These are phyloP conservation scores for Candida nonsorbophila DNA, from an alignment of 805 yeast species.

Conservation along the genomic window DNA sequence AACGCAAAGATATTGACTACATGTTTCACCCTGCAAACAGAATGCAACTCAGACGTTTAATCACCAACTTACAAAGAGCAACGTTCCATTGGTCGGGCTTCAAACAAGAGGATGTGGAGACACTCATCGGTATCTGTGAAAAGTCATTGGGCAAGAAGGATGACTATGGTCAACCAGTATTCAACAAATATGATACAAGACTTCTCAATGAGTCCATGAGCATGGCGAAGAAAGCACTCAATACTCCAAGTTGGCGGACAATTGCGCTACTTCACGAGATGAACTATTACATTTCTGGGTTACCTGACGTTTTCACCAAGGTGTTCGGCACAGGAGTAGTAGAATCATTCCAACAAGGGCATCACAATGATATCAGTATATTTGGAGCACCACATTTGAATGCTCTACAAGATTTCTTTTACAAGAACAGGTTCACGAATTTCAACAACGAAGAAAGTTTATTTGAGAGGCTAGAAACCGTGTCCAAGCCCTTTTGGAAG, in stretches of 20 bases:
- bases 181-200: constrained; percentile 30
- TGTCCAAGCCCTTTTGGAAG: constrained; percentile 46
- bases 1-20: constrained; percentile 59
- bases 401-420: constrained; percentile 47
- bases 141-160: constrained; percentile 35
- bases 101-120: constrained; percentile 50
- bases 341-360: constrained; percentile 10
- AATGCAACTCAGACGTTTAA: constrained; percentile 47
- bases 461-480: constrained; percentile 21
- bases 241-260: constrained; percentile 53
- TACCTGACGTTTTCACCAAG: constrained; percentile 37
- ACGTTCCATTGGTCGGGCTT: constrained; percentile 78
- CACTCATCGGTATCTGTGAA: constrained; percentile 45
- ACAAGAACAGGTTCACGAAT: constrained; percentile 43
- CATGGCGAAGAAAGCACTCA: constrained; percentile 44
- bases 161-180: constrained; percentile 17
- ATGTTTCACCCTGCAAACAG: constrained; percentile 64
- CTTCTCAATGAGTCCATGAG: constrained; percentile 41
- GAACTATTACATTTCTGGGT: constrained; percentile 46
- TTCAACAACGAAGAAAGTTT: constrained; percentile 22
- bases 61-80: constrained; percentile 58
- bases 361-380: constrained; percentile 25
- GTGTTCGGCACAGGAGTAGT: constrained; percentile 42
- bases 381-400: constrained; percentile 59
- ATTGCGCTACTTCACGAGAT: constrained; percentile 60